Evolutionary conservation across 257 asterid species (phyloP).

Genomic region (Solanum peruvianum): DNA sequence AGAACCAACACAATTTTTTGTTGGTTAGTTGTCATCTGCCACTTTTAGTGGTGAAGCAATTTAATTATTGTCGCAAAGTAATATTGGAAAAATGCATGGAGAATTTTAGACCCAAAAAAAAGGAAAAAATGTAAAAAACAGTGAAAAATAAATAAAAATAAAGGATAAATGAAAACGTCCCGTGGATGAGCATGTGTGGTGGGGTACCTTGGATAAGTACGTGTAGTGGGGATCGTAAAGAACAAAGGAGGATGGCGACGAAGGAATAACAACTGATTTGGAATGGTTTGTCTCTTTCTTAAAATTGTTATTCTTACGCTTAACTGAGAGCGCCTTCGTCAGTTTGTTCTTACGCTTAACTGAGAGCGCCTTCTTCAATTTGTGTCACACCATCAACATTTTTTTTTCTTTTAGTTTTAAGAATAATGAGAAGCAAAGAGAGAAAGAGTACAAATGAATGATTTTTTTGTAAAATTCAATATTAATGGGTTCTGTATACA

Average conservation of each 20-base stretch:
- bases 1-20: too few relatives aligned
- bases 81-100: too few relatives aligned
- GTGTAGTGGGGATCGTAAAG: too few relatives aligned
- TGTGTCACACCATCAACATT: conserved; percentile 9
- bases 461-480: too few relatives aligned
- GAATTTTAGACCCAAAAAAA: too few relatives aligned
- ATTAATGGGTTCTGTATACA: neutral
- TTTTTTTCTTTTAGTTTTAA: neutral
- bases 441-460: neutral
- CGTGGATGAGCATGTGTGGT: too few relatives aligned
- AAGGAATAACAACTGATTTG: neutral
- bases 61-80: too few relatives aligned
- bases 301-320: neutral
- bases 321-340: conserved; percentile 7
- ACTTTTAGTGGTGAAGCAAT: too few relatives aligned
- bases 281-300: neutral
- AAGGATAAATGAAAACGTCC: too few relatives aligned
- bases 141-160: too few relatives aligned
- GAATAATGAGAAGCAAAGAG: neutral
- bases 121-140: neutral
- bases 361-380: conserved; percentile 11
- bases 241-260: neutral
- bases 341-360: neutral
- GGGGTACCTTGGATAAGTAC: too few relatives aligned
- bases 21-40: too few relatives aligned